These are phyloP conservation scores for Monosporozyma aquatica DNA, from an alignment of 805 yeast species.

Conservation along the genomic window DNA sequence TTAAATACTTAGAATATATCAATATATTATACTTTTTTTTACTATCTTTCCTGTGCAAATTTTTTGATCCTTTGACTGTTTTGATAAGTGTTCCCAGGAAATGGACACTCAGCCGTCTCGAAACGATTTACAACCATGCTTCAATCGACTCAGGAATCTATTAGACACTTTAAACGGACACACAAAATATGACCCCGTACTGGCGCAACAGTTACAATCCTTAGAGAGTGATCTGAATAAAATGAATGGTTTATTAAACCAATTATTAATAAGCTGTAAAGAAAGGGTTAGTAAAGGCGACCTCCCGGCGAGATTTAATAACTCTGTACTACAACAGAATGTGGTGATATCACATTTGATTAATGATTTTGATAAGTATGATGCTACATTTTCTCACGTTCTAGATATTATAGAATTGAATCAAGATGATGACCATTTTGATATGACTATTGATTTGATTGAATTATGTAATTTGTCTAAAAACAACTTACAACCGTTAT, in stretches of 20 bases:
- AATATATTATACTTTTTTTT: too few relatives aligned
- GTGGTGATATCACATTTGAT: constrained; percentile 11
- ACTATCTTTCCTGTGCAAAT: too few relatives aligned
- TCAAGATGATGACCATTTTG: constrained; percentile 1
- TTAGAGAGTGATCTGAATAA: background rate
- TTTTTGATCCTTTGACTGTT: background rate
- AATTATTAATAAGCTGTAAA: background rate
- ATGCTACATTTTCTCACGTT: constrained; percentile 29
- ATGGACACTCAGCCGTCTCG: constrained; percentile 1
- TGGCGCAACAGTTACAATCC: constrained; percentile 1
- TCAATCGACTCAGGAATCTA: constrained; percentile 3
- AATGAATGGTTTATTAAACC: background rate
- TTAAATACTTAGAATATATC: too few relatives aligned
- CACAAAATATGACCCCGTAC: background rate
- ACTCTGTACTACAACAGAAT: background rate
- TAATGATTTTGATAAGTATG: constrained; percentile 29
- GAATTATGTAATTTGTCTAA: constrained; percentile 26
- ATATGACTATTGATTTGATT: constrained; percentile 23
- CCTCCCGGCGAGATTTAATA: background rate
- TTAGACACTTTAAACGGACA: constrained; percentile 2
- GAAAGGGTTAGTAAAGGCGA: background rate
- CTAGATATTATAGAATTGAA: constrained; percentile 30
- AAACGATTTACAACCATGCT: constrained; percentile 4
- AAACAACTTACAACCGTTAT: constrained; percentile 20
- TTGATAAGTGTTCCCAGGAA: background rate